Conservation (phyloP, 345 rosid genomes). For the Hypericum perforatum region DNA sequence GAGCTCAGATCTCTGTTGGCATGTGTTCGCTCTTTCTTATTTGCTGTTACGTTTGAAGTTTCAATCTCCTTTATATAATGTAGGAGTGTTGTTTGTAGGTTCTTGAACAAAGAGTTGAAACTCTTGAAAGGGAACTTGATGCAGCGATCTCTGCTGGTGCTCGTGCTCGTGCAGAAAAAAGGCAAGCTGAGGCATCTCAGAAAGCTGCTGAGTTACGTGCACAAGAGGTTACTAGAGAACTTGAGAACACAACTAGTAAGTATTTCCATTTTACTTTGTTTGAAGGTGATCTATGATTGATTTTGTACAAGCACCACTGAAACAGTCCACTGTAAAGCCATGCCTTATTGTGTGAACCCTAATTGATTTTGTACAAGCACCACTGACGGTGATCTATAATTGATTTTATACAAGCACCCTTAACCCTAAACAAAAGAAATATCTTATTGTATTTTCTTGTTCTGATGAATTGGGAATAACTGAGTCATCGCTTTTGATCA, state of each 20-base stretch:
- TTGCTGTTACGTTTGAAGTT: background rate
- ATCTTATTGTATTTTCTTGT: no score
- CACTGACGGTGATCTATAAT: background rate
- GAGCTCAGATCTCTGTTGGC: background rate
- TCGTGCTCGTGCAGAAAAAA: conserved; percentile 81
- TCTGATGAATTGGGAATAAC: no score
- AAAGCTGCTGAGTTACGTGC: conserved; percentile 77
- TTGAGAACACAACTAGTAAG: conserved; percentile 91
- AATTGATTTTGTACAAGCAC: no score
- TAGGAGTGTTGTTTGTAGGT: conserved; percentile 34
- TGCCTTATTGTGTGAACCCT: no score
- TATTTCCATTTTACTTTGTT: background rate
- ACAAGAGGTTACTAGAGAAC: conserved; percentile 72
- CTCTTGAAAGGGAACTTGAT: conserved; percentile 90
- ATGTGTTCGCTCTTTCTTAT: background rate
- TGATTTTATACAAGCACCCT: background rate
- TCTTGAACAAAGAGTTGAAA: conserved; percentile 93
- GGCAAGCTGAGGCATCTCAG: conserved; percentile 86
- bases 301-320: background rate
- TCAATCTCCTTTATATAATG: no score
- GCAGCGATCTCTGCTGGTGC: conserved; percentile 96
- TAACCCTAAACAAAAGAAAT: no score
- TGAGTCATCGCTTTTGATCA: no score
- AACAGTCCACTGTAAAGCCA: no score
- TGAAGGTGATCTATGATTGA: background rate